Conservation (phyloP, 2,329 filamentous ascomycete species). For the Taxawa tesnikishii region DNA sequence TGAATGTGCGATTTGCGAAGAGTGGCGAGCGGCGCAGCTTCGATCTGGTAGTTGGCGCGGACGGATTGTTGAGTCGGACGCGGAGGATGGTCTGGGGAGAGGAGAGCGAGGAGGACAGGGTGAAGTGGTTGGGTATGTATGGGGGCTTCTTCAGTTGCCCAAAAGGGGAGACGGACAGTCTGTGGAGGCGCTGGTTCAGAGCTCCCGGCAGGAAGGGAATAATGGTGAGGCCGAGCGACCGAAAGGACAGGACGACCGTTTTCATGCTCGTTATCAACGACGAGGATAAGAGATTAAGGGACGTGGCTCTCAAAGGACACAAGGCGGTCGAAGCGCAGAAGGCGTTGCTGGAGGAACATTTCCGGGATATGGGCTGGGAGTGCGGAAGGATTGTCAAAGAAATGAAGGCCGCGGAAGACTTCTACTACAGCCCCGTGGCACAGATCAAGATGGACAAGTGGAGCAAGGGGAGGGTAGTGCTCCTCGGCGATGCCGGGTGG, state of each 20-base stretch:
- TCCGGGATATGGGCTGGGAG: constrained; percentile 17
- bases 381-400: constrained; percentile 19
- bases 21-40: constrained; percentile 9
- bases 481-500: constrained; percentile 25
- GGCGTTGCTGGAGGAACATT: constrained; percentile 12
- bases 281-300: constrained; percentile 10
- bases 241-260: constrained; percentile 11
- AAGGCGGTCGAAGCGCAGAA: constrained; percentile 12
- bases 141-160: constrained; percentile 20
- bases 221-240: constrained; percentile 17
- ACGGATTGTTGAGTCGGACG: constrained; percentile 18
- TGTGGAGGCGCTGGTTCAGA: constrained; percentile 19
- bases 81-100: constrained; percentile 16
- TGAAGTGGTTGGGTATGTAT: constrained; percentile 15
- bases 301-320: constrained; percentile 9
- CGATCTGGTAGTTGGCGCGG: constrained; percentile 20
- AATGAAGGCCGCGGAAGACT: constrained; percentile 28
- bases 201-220: constrained; percentile 15
- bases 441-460: constrained; percentile 25
- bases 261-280: constrained; percentile 15
- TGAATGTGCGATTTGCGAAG: constrained; percentile 15
- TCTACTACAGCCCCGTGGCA: constrained; percentile 31
- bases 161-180: constrained; percentile 10
- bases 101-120: constrained; percentile 8
- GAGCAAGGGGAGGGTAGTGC: constrained; percentile 20